Conservation (phyloP, 106 monocot genomes). For the Xerophyta viscosa region DNA sequence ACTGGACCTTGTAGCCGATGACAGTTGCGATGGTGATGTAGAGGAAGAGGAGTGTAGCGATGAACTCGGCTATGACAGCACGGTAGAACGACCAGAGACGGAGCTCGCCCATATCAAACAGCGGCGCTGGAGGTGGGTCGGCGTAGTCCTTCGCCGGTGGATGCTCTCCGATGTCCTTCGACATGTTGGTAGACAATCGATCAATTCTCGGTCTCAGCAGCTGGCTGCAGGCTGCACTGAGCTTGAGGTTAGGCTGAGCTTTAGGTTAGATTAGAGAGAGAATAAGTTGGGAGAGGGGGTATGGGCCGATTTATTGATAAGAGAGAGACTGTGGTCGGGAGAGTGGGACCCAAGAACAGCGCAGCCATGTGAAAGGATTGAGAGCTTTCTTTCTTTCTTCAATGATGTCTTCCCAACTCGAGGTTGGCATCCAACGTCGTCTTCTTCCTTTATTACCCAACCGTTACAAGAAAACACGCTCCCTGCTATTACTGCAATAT, state of each 20-base stretch:
- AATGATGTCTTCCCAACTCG: too few species aligned
- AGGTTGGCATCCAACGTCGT: too few species aligned
- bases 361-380: neutral
- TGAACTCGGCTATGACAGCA: slow-evolving; percentile 35
- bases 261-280: too few species aligned
- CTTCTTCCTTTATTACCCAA: too few species aligned
- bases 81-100: slow-evolving; percentile 40
- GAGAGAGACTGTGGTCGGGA: neutral
- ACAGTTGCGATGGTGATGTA: slow-evolving; percentile 39
- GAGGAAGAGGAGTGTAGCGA: slow-evolving; percentile 40
- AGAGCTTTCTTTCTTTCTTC: too few species aligned
- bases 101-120: slow-evolving; percentile 27
- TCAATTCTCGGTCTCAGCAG: neutral
- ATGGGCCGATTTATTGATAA: neutral
- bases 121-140: slow-evolving; percentile 34
- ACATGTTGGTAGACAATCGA: slow-evolving; percentile 20
- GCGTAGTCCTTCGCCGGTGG: slow-evolving; percentile 30
- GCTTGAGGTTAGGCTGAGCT: too few species aligned
- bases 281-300: neutral
- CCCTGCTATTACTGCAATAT: too few species aligned
- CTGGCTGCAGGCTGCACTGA: too few species aligned
- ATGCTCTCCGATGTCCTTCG: slow-evolving; percentile 26
- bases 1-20: slow-evolving; percentile 30
- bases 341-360: neutral
- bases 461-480: too few species aligned